Evolutionary conservation across 805 yeast species (phyloP), one percentile per base, ranked within the genome.

Genomic region (Ogataea naganishii): DNA sequence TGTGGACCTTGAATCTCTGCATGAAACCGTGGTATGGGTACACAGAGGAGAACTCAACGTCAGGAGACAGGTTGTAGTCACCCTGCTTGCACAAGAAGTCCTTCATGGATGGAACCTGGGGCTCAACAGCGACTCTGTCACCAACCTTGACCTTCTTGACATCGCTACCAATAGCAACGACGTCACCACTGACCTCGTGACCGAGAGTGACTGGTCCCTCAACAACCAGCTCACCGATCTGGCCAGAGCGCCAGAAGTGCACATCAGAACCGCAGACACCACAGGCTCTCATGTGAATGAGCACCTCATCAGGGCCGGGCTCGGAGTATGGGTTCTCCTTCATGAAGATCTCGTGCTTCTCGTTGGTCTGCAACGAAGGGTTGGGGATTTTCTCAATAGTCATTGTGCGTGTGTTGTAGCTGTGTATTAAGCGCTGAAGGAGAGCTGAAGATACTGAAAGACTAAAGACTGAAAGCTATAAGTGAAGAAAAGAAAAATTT

Each of bases 201-300:
- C 72, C 72, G 28, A 62, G 41, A 17, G 57, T 51, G 39, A 61
- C 49, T 35, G 57, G 50, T 11, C 54, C 58, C 4, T 46, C 31
- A 18, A 64, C 48, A 8, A 43, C 45, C 34, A 61, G 48, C 30
- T 69, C 68, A 18, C 75, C 83, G 36, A 77, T 76, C 34, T 62
- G 66, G 26, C 85, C 86, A 36, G 72, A 74, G 32, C 72, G 64
- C 58, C 72, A 74, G 56, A 75, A 76, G 48, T 79, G 85, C 36
- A 77, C 63, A 51, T 80, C 88, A 14, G 81, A 70, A 12, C 86
- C 86, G 53, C 86, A 80, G 40, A 79, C 78, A 17, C 86, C 86
- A 6, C 82, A 75, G 30, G 75, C 73, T 36, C 70, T 61, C 24
- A 76, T 66, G 45, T 71, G 75, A 24, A 76, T 66, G 13, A 72